phyloP scores from a whole-genome alignment of 2,329 filamentous ascomycete genomes.

The Gliomastix tumulicola region DNA sequence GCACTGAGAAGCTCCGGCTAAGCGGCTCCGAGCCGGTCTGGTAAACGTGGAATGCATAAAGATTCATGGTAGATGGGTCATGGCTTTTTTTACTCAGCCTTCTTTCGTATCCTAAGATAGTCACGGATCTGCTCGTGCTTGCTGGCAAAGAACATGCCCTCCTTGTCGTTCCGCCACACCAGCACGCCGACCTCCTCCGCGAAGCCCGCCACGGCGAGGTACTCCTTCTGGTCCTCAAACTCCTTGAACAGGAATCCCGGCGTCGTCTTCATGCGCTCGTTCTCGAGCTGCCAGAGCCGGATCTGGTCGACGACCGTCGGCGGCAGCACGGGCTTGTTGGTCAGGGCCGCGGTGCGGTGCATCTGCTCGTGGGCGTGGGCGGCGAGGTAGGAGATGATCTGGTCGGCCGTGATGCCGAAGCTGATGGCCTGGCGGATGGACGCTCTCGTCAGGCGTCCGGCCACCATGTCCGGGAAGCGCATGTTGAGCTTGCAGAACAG shows the following conservation, averaged over 20 bases:
- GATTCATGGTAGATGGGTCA: too few species aligned
- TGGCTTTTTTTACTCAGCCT: constrained; percentile 18
- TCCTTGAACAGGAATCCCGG: constrained; percentile 85
- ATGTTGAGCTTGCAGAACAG: constrained; percentile 85
- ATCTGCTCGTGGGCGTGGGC: constrained; percentile 95
- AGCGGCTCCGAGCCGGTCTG: too few species aligned
- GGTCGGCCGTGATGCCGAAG: constrained; percentile 87
- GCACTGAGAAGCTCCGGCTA: too few species aligned
- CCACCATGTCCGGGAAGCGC: constrained; percentile 90
- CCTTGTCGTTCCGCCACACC: constrained; percentile 75
- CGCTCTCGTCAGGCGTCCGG: constrained; percentile 81
- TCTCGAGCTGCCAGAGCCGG: constrained; percentile 93
- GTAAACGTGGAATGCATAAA: too few species aligned
- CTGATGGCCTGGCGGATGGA: constrained; percentile 83
- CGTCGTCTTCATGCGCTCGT: constrained; percentile 83
- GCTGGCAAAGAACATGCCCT: constrained; percentile 84
- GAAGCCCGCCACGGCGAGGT: constrained; percentile 64
- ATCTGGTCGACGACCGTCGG: constrained; percentile 98
- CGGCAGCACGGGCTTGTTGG: constrained; percentile 69
- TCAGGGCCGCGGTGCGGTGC: constrained; percentile 54
- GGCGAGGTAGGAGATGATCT: constrained; percentile 89
- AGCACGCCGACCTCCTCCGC: constrained; percentile 88
- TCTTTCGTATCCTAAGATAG: constrained; percentile 65
- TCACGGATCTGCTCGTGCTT: constrained; percentile 82
- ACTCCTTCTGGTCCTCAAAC: constrained; percentile 67